Evolutionary conservation across 208 protist genomes (phyloP), one percentile per base, ranked within the genome.

Genomic region (Porcisia hertigi): DNA sequence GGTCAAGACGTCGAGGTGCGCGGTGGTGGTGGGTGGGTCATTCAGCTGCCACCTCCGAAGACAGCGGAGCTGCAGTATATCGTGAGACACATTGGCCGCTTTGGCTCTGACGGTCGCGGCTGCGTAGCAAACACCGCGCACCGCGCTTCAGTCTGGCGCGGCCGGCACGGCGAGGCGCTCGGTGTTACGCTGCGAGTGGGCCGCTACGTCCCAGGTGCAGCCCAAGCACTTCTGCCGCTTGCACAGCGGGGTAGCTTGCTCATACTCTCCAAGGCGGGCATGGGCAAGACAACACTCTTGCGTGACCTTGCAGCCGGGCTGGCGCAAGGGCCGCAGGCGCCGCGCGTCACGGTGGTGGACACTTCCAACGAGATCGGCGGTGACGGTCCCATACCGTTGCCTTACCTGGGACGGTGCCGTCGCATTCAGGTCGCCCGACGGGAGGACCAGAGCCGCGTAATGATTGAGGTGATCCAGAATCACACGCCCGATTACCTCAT

Each of bases 281-380:
- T 94, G 58, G 97, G 97, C 52, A 99, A 99, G 82, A 99, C 96
- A 20, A 98, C 95, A 9, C 69, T 98, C 54, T 77, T 99, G 58
- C 87, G 97, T 9, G 96, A 99, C 64, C 81, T 98, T 25, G 89
- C 93, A 2, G 75, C 90, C 55, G 71, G 77, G 8, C 73, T 98
- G 14, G 89, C 94, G 39, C 86, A 93, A 34, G 72, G 89, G 20
- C 67, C 80, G 14, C 47, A 45, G 5, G 71, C 72, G 70, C 76
- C 86, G 52, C 90, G 94, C 16, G 91, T 98, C 1, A 90, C 93
- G 45, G 86, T 98, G 18, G 94, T 99, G 12, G 97, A 99, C 78
- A 98, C 96, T 1, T 98, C 96, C 9, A 98, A 98, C 76, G 97
- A 99, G 78, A 98, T 98, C 70, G 95, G 90, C 7, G 97, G 97